Percentiles rank a stretch among this genome's conserved stretches.
Evolutionary conservation across 2,329 filamentous ascomycete species (phyloP).

Genomic region (Trichoderma arundinaceum): DNA sequence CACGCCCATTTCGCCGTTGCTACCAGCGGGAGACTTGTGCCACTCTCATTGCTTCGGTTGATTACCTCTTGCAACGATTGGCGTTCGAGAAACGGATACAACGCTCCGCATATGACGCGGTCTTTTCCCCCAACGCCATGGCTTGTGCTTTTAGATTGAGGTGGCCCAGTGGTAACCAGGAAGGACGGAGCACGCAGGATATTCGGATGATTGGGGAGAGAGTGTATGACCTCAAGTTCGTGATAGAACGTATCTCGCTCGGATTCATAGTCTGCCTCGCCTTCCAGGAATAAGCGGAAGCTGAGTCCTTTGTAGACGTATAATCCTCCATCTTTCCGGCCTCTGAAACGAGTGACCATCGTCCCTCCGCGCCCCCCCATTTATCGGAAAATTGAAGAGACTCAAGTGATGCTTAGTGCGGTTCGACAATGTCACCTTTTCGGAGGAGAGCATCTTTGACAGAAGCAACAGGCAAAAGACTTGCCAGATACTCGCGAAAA

Average conservation of each 20-base stretch:
- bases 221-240: neutral
- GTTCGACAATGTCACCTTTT: neutral
- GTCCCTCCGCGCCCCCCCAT: neutral
- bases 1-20: conserved; percentile 4
- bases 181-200: neutral
- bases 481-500: neutral
- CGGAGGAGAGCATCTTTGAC: neutral
- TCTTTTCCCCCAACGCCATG: neutral
- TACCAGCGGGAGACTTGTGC: neutral
- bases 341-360: neutral
- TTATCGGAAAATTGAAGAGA: conserved; percentile 1
- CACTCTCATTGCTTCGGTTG: neutral
- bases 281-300: conserved; percentile 10
- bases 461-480: neutral
- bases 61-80: conserved; percentile 7
- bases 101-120: neutral
- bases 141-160: neutral
- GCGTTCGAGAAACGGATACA: conserved; percentile 1
- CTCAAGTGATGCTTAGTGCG: neutral
- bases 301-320: conserved; percentile 6
- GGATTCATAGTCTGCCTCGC: neutral
- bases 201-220: neutral
- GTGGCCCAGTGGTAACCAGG: neutral
- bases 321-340: neutral
- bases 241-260: conserved; percentile 10